These are phyloP conservation scores for Calocybe indica DNA, from an alignment of 768 basidiomycete species.

Conservation along the genomic window DNA sequence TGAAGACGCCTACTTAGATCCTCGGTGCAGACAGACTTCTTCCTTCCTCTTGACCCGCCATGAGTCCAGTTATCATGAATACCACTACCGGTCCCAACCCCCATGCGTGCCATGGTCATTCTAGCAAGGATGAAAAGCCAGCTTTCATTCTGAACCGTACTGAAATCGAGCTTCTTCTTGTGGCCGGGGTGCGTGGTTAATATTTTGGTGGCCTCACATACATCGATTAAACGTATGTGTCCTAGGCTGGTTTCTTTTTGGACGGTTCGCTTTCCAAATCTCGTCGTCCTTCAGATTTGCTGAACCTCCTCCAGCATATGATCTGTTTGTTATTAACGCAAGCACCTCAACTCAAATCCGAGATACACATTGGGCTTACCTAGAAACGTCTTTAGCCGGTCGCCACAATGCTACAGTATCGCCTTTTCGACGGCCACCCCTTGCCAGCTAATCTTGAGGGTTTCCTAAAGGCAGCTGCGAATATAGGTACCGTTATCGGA, in stretches of 20 bases:
- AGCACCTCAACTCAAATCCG: conserved; percentile 11
- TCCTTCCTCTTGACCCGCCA: no score
- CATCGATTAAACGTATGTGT: background rate
- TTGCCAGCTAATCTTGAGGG: conserved; percentile 55
- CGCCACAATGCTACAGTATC: conserved; percentile 60
- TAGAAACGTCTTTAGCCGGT: conserved; percentile 40
- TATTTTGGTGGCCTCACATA: background rate
- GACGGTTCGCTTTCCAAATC: conserved; percentile 41
- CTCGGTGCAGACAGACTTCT: no score
- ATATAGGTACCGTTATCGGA: conserved; percentile 68
- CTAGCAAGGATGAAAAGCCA: conserved; percentile 17
- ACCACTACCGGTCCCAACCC: no score
- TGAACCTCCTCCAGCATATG: conserved; percentile 42
- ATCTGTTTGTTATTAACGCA: conserved; percentile 67
- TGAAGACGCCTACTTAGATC: no score
- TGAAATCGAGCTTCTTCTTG: conserved; percentile 55
- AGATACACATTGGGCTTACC: background rate
- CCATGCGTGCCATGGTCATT: no score
- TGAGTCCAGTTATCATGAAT: no score
- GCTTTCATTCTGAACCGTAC: conserved; percentile 25
- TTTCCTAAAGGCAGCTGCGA: conserved; percentile 58
- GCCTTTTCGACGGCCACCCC: conserved; percentile 44
- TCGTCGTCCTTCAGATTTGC: background rate
- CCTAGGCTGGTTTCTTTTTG: conserved; percentile 63
- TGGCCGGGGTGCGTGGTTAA: conserved; percentile 45